Percentiles rank a stretch among this genome's conserved stretches.
phyloP scores from a whole-genome alignment of 805 yeast species.

The Wickerhamomyces kurtzmanii region DNA sequence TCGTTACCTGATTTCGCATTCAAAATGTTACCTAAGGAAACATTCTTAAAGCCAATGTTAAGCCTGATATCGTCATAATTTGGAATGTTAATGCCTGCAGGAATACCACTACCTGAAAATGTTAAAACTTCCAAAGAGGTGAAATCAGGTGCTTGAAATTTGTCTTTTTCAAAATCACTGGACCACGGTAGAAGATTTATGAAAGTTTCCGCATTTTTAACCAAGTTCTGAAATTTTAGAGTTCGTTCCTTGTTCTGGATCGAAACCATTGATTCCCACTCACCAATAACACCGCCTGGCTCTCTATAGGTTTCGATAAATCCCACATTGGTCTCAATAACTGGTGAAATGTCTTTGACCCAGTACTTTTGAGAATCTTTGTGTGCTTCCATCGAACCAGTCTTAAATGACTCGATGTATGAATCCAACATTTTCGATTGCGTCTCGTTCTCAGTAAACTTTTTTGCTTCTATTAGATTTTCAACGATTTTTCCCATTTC shows the following conservation, averaged over 20 bases:
- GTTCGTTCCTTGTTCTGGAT: constrained; percentile 86
- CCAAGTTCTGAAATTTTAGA: constrained; percentile 64
- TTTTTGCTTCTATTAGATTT: constrained; percentile 44
- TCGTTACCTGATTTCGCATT: constrained; percentile 65
- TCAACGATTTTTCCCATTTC: constrained; percentile 56
- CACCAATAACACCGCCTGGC: constrained; percentile 87
- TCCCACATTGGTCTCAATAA: constrained; percentile 74
- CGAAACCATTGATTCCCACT: constrained; percentile 88
- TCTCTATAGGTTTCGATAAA: constrained; percentile 91
- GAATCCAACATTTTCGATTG: constrained; percentile 56
- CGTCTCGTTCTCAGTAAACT: constrained; percentile 62
- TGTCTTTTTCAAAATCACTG: constrained; percentile 65
- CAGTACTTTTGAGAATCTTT: constrained; percentile 76
- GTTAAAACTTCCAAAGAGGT: constrained; percentile 85
- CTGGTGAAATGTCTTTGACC: constrained; percentile 83
- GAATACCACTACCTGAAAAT: constrained; percentile 83
- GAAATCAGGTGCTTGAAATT: constrained; percentile 87
- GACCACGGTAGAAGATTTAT: constrained; percentile 74
- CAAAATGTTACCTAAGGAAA: constrained; percentile 78
- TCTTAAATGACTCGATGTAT: constrained; percentile 60
- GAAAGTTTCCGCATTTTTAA: constrained; percentile 53
- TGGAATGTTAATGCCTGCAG: constrained; percentile 91
- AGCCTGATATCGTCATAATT: constrained; percentile 85
- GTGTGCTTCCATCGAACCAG: constrained; percentile 82
- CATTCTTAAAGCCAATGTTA: constrained; percentile 81